Conservation (phyloP, 495 filamentous ascomycete species). For the Tuber magnatum region DNA sequence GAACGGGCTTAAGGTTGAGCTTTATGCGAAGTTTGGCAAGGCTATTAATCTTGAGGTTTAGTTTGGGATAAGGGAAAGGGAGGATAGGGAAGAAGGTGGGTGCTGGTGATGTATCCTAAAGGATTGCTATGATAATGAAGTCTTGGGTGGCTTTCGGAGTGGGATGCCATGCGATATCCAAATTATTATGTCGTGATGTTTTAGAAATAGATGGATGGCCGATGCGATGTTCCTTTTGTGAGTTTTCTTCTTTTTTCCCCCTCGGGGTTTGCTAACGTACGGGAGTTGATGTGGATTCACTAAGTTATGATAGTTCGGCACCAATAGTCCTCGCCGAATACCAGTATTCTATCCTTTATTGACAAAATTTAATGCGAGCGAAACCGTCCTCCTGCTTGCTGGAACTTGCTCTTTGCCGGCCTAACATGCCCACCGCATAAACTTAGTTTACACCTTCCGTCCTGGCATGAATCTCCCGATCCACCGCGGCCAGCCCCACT, state of each 20-base stretch:
- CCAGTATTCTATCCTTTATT: background rate
- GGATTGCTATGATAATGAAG: background rate
- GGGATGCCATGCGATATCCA: background rate
- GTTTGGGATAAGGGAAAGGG: slow-evolving; percentile 27
- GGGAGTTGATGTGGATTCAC: background rate
- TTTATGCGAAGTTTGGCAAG: slow-evolving; percentile 89
- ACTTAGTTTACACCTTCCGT: background rate
- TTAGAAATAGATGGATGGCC: background rate
- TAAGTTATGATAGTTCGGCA: background rate
- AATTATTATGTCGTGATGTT: background rate
- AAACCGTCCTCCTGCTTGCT: background rate
- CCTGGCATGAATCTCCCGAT: background rate
- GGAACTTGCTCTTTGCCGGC: background rate
- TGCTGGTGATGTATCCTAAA: background rate
- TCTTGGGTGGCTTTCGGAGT: background rate
- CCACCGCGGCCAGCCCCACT: background rate
- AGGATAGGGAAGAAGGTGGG: background rate
- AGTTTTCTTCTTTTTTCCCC: background rate
- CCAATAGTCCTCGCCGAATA: background rate
- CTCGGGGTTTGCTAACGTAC: background rate
- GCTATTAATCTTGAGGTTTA: slow-evolving; percentile 94
- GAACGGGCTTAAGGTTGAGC: slow-evolving; percentile 73
- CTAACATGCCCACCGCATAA: background rate
- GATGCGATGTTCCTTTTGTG: background rate
- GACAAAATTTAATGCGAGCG: background rate